Evolutionary conservation across 208 protist genomes (phyloP), one percentile per base, ranked within the genome.

Genomic region (Trypanosoma congolense): DNA sequence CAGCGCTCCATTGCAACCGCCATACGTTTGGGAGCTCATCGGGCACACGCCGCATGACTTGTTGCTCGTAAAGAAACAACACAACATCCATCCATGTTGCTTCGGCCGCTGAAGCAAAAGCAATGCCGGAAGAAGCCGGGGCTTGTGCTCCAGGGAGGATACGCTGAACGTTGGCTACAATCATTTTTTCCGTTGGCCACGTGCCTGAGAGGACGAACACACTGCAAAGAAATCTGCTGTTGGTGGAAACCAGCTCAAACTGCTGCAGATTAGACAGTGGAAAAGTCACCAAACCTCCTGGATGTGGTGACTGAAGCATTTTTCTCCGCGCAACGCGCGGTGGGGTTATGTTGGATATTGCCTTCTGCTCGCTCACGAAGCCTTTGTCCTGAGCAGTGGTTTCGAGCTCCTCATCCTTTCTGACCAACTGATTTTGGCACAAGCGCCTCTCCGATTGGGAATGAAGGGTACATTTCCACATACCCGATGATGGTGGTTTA

Each of bases 381-480:
- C n/a, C n/a, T n/a, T n/a, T n/a, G n/a, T n/a, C n/a, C n/a, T n/a
- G n/a, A n/a, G n/a, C n/a, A n/a, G n/a, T n/a, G n/a, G n/a, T n/a
- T n/a, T n/a, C n/a, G n/a, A n/a, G n/a, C n/a, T n/a, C n/a, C n/a
- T n/a, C n/a, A n/a, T n/a, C n/a, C n/a, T n/a, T n/a, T n/a, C 29
- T 28, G 22, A 22, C 22, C n/a, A n/a, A 5, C 5, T 51, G 9
- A 5, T 51, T 4, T 6, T 33, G 22, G 22, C 18, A 25, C 22
- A 6, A 10, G 4, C n/a, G 12, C 0, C 12, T 6, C 33, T 38
- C 33, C 16, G 36, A 5, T 14, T 56, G 38, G n/a, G 38, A 8
- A 4, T 5, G 18, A 1, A 67, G 31, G 4, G 61, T 67, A 40
- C 61, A 67, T 19, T 67, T 51, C 61, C 61, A 67, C 61, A 59